These are phyloP conservation scores for Yueomyces sinensis DNA, from an alignment of 805 yeast species.

Conservation along the genomic window DNA sequence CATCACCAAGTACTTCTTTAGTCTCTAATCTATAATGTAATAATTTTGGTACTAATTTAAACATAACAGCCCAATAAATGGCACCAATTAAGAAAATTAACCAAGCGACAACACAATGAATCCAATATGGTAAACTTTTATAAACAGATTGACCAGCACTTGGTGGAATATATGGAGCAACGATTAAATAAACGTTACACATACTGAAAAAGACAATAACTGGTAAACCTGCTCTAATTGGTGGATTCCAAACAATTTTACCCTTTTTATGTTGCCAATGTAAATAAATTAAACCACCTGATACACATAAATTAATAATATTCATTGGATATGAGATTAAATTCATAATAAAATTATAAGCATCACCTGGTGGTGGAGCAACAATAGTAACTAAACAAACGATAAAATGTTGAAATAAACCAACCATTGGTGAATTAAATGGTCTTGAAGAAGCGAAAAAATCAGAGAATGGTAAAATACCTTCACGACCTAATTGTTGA, in stretches of 20 bases:
- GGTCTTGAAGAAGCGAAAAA: slow-evolving; percentile 64
- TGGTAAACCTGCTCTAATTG: slow-evolving; percentile 51
- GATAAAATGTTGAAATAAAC: slow-evolving; percentile 63
- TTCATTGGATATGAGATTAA: slow-evolving; percentile 73
- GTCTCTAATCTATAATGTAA: slow-evolving; percentile 40
- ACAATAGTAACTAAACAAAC: slow-evolving; percentile 60
- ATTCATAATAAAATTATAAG: slow-evolving; percentile 69
- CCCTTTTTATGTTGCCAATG: slow-evolving; percentile 41
- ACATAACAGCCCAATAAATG: slow-evolving; percentile 55
- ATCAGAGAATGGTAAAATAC: slow-evolving; percentile 58
- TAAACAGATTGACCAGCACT: slow-evolving; percentile 52
- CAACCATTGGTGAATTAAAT: slow-evolving; percentile 59
- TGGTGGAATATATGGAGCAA: slow-evolving; percentile 76
- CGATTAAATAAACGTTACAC: slow-evolving; percentile 52
- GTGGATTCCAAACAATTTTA: slow-evolving; percentile 50
- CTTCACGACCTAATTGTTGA: slow-evolving; percentile 74
- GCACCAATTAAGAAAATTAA: slow-evolving; percentile 57
- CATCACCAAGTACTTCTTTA: slow-evolving; percentile 45
- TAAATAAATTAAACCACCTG: slow-evolving; percentile 43
- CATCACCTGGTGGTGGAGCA: slow-evolving; percentile 82
- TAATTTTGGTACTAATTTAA: slow-evolving; percentile 39
- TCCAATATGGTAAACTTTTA: slow-evolving; percentile 57
- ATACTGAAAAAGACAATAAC: slow-evolving; percentile 51
- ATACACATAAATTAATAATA: slow-evolving; percentile 55
- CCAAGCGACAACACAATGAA: slow-evolving; percentile 75